Percentiles rank a stretch among this genome's conserved stretches.
phyloP scores from a whole-genome alignment of 139 green algal genomes.

The Tetratostichococcus sp. region DNA sequence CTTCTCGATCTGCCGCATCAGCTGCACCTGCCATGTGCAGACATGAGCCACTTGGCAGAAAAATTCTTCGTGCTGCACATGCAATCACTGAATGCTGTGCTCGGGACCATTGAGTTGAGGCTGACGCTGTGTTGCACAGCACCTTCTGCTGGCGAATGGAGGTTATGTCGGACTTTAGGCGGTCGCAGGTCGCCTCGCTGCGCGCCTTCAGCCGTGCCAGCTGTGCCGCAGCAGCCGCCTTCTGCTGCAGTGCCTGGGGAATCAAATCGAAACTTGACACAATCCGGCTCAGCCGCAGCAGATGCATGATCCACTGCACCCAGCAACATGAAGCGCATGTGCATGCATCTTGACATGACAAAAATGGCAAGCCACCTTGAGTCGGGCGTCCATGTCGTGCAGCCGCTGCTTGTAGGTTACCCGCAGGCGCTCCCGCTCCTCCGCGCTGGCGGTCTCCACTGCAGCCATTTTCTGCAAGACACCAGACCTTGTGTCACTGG shows the following conservation, averaged over 20 bases:
- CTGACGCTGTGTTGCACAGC: no score
- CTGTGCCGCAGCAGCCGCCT: conserved; percentile 3
- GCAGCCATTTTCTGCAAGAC: conserved; percentile 48
- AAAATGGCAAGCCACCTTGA: conserved; percentile 29
- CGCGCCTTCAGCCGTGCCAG: conserved; percentile 40
- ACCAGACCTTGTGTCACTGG: neutral
- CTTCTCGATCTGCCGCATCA: conserved; percentile 49
- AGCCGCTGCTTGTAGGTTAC: conserved; percentile 50
- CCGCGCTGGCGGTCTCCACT: conserved; percentile 39
- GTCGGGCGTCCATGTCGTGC: conserved; percentile 46
- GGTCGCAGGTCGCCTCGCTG: conserved; percentile 34
- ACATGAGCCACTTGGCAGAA: no score
- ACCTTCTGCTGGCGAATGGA: conserved; percentile 80
- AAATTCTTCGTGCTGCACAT: no score
- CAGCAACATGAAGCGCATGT: no score
- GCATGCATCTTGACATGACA: neutral
- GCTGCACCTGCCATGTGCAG: conserved; percentile 31
- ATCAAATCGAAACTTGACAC: neutral
- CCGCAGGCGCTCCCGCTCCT: conserved; percentile 61
- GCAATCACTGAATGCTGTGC: no score
- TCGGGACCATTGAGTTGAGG: no score
- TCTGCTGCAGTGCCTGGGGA: conserved; percentile 8
- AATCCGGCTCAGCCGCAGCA: no score
- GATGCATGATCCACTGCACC: no score
- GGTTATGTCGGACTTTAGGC: conserved; percentile 71